Percentiles rank a stretch among this genome's conserved stretches.
phyloP scores from a whole-genome alignment of 768 basidiomycete species.

The Leccinum subgranulosum region DNA sequence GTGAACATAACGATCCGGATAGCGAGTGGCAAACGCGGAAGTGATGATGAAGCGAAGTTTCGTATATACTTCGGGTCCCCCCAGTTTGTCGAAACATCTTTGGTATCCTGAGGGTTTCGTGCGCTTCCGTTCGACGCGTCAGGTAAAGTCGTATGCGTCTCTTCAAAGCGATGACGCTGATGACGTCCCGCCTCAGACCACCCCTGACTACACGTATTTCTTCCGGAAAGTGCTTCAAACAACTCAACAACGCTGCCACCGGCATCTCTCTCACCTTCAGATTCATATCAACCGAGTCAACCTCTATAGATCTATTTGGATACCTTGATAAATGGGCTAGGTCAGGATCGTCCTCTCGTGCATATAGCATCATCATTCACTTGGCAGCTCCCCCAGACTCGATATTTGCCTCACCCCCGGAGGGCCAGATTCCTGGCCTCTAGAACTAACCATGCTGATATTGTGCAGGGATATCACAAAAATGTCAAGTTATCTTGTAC shows the following conservation, averaged over 20 bases:
- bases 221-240: neutral
- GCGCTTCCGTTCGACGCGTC: neutral
- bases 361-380: neutral
- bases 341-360: neutral
- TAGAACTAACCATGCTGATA: too few relatives aligned
- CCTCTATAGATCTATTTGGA: too few relatives aligned
- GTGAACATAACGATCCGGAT: too few relatives aligned
- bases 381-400: too few relatives aligned
- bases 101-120: neutral
- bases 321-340: too few relatives aligned
- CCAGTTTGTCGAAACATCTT: neutral
- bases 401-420: too few relatives aligned
- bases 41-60: neutral
- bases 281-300: too few relatives aligned
- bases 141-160: neutral
- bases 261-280: neutral
- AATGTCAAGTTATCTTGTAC: too few relatives aligned
- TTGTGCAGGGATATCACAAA: too few relatives aligned
- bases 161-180: neutral
- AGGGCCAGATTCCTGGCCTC: too few relatives aligned
- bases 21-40: neutral
- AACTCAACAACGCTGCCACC: conserved; percentile 15
- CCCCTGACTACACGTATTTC: neutral
- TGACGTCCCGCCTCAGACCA: neutral
- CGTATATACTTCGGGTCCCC: neutral